Evolutionary conservation across 1,284 basidiomycete species (phyloP).

Genomic region (Paramarasmius palmivorus): DNA sequence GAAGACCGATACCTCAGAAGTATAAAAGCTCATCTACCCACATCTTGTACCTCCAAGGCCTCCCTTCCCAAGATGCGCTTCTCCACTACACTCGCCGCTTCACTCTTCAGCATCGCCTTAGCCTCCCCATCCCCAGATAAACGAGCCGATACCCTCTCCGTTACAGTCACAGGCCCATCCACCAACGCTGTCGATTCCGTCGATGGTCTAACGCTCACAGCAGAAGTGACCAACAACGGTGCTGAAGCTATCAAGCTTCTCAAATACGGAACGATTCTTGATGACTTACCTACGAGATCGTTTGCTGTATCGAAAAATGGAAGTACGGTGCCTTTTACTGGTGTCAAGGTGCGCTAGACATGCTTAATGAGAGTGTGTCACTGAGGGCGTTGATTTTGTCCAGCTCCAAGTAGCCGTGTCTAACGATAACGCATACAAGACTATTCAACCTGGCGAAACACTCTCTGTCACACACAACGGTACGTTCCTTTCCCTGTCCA

Average conservation of each 20-base stretch:
- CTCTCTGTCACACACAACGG: constrained; percentile 39
- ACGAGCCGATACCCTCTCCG: constrained; percentile 30
- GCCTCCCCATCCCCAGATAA: too few species aligned
- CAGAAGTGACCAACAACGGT: constrained; percentile 38
- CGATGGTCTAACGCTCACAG: constrained; percentile 40
- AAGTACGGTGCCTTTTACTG: constrained; percentile 39
- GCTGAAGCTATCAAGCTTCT: constrained; percentile 38
- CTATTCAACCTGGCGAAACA: constrained; percentile 40
- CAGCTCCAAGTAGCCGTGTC: constrained; percentile 37
- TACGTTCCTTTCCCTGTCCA: constrained; percentile 15
- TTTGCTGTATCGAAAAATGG: constrained; percentile 44
- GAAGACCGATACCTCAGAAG: too few species aligned
- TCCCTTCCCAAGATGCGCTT: too few species aligned
- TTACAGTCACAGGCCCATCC: constrained; percentile 31
- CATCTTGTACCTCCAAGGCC: too few species aligned
- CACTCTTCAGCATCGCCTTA: too few species aligned
- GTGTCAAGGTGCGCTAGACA: constrained; percentile 34
- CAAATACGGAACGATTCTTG: constrained; percentile 45
- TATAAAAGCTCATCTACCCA: too few species aligned
- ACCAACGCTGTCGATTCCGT: constrained; percentile 31
- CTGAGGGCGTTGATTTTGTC: background rate
- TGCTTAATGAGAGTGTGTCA: background rate
- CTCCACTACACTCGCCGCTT: too few species aligned
- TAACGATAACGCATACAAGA: constrained; percentile 38
- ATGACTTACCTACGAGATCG: constrained; percentile 43